These are phyloP conservation scores for Solanum chilense DNA, from an alignment of 257 asterid species.

Conservation along the genomic window DNA sequence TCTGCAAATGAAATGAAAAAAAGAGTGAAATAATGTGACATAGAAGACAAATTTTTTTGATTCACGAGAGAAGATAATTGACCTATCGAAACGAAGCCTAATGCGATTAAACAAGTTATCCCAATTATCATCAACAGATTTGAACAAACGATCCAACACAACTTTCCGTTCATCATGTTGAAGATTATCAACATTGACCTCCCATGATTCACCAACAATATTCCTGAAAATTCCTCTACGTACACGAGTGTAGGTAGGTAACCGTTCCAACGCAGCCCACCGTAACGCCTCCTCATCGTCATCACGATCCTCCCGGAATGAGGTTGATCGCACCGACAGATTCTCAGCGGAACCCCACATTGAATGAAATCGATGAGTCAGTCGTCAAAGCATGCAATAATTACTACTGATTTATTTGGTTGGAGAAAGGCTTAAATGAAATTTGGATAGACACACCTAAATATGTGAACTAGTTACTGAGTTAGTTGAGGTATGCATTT, in stretches of 20 bases:
- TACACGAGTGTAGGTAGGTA: slow-evolving; percentile 83
- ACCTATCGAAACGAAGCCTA: slow-evolving; percentile 79
- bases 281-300: slow-evolving; percentile 94
- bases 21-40: neutral
- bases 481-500: neutral
- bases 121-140: slow-evolving; percentile 73
- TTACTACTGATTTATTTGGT: neutral
- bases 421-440: neutral
- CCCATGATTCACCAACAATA: slow-evolving; percentile 59
- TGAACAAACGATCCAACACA: slow-evolving; percentile 61
- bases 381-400: neutral
- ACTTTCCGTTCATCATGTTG: slow-evolving; percentile 46
- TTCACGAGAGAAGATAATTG: neutral
- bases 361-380: neutral
- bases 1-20: slow-evolving; percentile 26
- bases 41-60: neutral
- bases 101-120: slow-evolving; percentile 68
- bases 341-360: slow-evolving; percentile 97
- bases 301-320: slow-evolving; percentile 80
- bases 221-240: slow-evolving; percentile 73
- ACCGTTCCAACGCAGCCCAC: slow-evolving; percentile 96
- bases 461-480: neutral
- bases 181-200: slow-evolving; percentile 58
- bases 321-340: slow-evolving; percentile 68
- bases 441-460: neutral